Base-by-base conservation (phyloP, 2,329 filamentous ascomycete genomes). In the Clonostachys rhizophaga region DNA sequence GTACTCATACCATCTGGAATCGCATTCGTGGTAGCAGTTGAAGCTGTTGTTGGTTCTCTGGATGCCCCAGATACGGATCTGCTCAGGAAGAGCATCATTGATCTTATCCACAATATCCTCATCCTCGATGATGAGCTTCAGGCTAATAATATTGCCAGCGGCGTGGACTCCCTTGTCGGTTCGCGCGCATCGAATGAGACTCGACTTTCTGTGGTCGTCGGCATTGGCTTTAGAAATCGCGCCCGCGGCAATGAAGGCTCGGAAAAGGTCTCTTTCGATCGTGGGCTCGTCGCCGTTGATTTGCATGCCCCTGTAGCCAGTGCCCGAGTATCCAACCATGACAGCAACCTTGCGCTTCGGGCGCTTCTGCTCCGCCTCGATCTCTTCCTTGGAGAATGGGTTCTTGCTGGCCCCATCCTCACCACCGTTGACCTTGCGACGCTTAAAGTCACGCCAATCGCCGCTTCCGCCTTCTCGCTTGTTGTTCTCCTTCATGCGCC, bases 81-180 rank as follows among this genome's bases (percentile, higher is more conserved):
- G 94, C 5, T 86, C 79, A 3, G 87, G 87, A 39, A 99, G 76
- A 47, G 88, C 73, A 35, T 83, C 79, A 68, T 99, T 99, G 78
- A 99, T 96, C 69, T 89, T 95, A 48, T 91, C 74, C 20, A 97
- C 84, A 43, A 96, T 82, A 52, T 95, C 84, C 11, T 83, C 78
- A 49, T 97, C 92, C 67, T 97, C 92, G 43, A 96, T 86, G 58
- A 99, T 97, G 56, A 99, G 76, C 72, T 99, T 99, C 58, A 97
- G 67, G 34, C 90, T 96, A 52, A 97, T 89, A 59, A 97, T 86
- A 61, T 97, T 97, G 45, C 92, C 94, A 2, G 92, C 92, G 2
- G 92, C 92, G 65, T 97, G 92, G 3, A 97, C 92, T 47, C 94
- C 94, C 74, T 97, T 99, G 71, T 99, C 94, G 1, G 94, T 99